Evolutionary conservation across 495 filamentous ascomycete species (phyloP).

Genomic region (Penicillium herquei): DNA sequence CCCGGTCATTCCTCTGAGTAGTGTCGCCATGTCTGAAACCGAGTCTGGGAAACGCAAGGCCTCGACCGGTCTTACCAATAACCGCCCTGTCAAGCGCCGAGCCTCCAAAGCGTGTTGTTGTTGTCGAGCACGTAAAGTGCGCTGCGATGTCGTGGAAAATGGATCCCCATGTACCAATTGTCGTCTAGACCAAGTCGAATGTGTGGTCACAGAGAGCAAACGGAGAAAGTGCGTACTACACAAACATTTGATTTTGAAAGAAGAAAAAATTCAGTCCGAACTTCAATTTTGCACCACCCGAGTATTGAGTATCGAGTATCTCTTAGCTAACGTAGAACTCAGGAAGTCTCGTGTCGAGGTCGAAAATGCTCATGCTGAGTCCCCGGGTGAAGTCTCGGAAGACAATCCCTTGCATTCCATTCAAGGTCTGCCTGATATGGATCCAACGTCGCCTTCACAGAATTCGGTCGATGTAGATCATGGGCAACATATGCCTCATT

Average conservation of each 20-base stretch:
- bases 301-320: not conserved
- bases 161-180: slow-evolving; percentile 89
- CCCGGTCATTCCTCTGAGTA: slow-evolving; percentile 26
- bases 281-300: not conserved
- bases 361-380: slow-evolving; percentile 36
- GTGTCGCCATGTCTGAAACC: slow-evolving; percentile 32
- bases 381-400: slow-evolving; percentile 37
- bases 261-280: not conserved
- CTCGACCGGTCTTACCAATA: slow-evolving; percentile 37
- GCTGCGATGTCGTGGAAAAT: slow-evolving; percentile 88
- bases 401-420: slow-evolving; percentile 32
- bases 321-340: slow-evolving; percentile 16
- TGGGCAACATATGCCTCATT: slow-evolving; percentile 50
- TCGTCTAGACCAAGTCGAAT: slow-evolving; percentile 82
- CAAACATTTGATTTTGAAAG: slow-evolving; percentile 1
- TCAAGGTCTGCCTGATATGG: slow-evolving; percentile 30
- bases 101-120: slow-evolving; percentile 86
- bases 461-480: slow-evolving; percentile 42
- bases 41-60: slow-evolving; percentile 45
- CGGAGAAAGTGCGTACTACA: slow-evolving; percentile 62
- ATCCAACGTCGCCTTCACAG: slow-evolving; percentile 41
- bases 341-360: slow-evolving; percentile 48
- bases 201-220: slow-evolving; percentile 86
- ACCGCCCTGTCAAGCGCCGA: slow-evolving; percentile 70
- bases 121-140: slow-evolving; percentile 85